Conservation (phyloP, 108 stramenopile genomes). For the Epithemia pelagica region DNA sequence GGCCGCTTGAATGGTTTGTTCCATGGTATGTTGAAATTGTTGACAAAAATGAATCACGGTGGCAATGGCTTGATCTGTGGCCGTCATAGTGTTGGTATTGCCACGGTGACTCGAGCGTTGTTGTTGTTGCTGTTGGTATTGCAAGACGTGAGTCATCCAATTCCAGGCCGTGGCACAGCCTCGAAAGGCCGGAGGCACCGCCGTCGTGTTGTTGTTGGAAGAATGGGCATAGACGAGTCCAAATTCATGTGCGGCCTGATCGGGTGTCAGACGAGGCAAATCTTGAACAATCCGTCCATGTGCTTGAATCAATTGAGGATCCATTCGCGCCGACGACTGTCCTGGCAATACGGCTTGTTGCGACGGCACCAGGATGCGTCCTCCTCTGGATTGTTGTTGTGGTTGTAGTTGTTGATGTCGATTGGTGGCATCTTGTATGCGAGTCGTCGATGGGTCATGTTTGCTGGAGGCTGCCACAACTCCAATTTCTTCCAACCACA, state of each 20-base stretch:
- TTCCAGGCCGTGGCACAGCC: constrained; percentile 32
- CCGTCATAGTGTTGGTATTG: background rate
- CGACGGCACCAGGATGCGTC: background rate
- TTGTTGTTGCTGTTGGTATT: constrained; percentile 9
- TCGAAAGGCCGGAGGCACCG: background rate
- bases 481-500: background rate
- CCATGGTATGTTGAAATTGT: constrained; percentile 16
- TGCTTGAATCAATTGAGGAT: background rate
- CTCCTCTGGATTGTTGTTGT: background rate
- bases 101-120: constrained; percentile 13
- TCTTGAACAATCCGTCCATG: background rate
- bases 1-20: constrained; percentile 7
- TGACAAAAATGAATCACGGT: constrained; percentile 26
- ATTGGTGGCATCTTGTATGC: background rate
- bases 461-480: background rate
- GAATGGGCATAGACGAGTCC: background rate
- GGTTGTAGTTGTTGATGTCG: background rate
- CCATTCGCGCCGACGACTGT: background rate
- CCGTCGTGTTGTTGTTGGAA: background rate
- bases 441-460: background rate
- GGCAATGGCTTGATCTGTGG: constrained; percentile 26
- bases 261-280: background rate
- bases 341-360: background rate
- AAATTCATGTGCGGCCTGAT: background rate
- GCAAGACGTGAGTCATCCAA: background rate